These are phyloP conservation scores for Singerocomus inundabilis DNA, from an alignment of 1,284 basidiomycete genomes.

Conservation along the genomic window DNA sequence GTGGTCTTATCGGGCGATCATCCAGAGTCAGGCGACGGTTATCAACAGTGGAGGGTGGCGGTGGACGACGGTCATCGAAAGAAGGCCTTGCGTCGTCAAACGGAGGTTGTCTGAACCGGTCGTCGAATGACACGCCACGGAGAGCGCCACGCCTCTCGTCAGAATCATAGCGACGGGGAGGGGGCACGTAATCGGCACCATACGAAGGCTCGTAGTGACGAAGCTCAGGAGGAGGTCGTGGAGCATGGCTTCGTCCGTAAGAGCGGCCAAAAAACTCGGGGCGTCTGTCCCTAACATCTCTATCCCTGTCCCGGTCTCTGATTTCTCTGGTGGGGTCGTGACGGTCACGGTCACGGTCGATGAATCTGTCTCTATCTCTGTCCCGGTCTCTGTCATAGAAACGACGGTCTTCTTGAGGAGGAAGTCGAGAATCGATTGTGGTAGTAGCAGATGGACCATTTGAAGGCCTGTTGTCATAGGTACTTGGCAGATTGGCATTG, in stretches of 20 bases:
- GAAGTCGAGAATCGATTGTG: slow-evolving; percentile 12
- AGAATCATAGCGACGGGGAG: slow-evolving; percentile 36
- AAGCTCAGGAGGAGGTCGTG: slow-evolving; percentile 42
- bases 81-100: slow-evolving; percentile 27
- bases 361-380: slow-evolving; percentile 31
- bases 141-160: slow-evolving; percentile 29
- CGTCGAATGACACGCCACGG: slow-evolving; percentile 19
- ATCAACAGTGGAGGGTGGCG: slow-evolving; percentile 10
- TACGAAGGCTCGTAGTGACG: slow-evolving; percentile 45
- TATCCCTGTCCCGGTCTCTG: slow-evolving; percentile 37
- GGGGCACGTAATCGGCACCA: slow-evolving; percentile 25
- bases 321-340: slow-evolving; percentile 17
- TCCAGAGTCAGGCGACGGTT: slow-evolving; percentile 29
- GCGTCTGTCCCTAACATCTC: slow-evolving; percentile 36
- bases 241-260: slow-evolving; percentile 37
- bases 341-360: slow-evolving; percentile 35
- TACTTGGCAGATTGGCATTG: slow-evolving; percentile 4
- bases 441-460: slow-evolving; percentile 2
- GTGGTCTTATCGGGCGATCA: slow-evolving; percentile 27
- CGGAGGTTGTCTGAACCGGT: slow-evolving; percentile 20
- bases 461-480: slow-evolving; percentile 14
- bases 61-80: slow-evolving; percentile 29
- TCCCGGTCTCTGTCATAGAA: slow-evolving; percentile 34
- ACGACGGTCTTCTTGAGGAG: slow-evolving; percentile 24
- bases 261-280: slow-evolving; percentile 36